Evolutionary conservation across 495 filamentous ascomycete species (phyloP).

Genomic region (Chaetomium tenue): DNA sequence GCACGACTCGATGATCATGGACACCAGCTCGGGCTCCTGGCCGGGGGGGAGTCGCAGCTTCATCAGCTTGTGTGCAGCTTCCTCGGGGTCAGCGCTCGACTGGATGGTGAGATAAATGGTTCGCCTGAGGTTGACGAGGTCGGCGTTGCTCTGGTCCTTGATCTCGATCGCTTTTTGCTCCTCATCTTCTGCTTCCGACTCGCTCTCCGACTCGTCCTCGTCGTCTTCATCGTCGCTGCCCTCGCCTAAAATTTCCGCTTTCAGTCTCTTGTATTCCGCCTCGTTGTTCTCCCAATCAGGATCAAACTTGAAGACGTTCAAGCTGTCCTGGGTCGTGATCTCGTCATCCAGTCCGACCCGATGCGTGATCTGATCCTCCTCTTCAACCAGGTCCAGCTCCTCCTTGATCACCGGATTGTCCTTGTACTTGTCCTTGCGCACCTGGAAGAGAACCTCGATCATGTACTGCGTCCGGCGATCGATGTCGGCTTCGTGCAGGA

Average conservation of each 20-base stretch:
- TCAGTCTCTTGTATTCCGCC: conserved; percentile 80
- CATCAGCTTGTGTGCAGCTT: conserved; percentile 93
- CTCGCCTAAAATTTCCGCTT: conserved; percentile 92
- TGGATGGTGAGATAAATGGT: conserved; percentile 98
- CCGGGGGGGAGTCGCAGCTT: conserved; percentile 86
- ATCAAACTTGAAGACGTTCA: conserved; percentile 97
- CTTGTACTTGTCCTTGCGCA: conserved; percentile 94
- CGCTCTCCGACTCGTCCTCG: conserved; percentile 69
- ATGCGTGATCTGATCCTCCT: conserved; percentile 97
- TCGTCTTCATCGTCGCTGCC: conserved; percentile 74
- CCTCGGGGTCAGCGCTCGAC: conserved; percentile 91
- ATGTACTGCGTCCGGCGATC: conserved; percentile 97
- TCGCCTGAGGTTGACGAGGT: conserved; percentile 86
- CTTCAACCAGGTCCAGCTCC: conserved; percentile 92
- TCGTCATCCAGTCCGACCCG: conserved; percentile 73
- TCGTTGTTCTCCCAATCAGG: conserved; percentile 87
- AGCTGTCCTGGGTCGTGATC: conserved; percentile 73
- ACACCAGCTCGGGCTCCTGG: conserved; percentile 83
- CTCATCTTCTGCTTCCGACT: conserved; percentile 76
- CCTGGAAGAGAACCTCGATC: conserved; percentile 97
- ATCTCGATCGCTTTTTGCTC: conserved; percentile 75
- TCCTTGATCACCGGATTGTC: conserved; percentile 87
- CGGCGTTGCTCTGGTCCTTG: conserved; percentile 94
- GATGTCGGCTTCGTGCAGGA: conserved; percentile 92
- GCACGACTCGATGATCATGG: conserved; percentile 96